Evolutionary conservation across 352 stramenopile genomes (phyloP), one percentile per base, ranked within the genome.

Genomic region (Globisporangium barbulae): DNA sequence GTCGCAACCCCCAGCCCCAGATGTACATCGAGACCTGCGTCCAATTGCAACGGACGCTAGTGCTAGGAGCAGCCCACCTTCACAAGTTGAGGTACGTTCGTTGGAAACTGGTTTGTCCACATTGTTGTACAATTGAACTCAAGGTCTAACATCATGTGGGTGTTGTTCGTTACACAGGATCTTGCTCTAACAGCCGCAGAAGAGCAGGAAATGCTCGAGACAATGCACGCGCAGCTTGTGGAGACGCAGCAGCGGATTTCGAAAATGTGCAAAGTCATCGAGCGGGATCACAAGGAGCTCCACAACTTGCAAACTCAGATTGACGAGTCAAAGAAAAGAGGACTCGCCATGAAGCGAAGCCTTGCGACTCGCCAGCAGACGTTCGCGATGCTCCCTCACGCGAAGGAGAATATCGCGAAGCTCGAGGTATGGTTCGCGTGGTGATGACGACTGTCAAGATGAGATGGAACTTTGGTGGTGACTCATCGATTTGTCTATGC

Each of bases 331-430:
- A 73, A 81, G 64, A 45, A 55, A 1, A 67, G 50, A 0, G 69
- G 72, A 0, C 50, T 71, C 10, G 67, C 69, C 21, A 45, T 91
- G n/a, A 74, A 88, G 52, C 77, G 80, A 48, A 64, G 82, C 30
- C 57, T 91, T 2, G 69, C 69, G 21, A 77, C 64, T 25, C 72
- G 86, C 39, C 79, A 81, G 17, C 73, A 93, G 54, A 52, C 90
- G 13, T 59, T 94, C 19, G 63, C 67, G 6, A 82, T 94, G 63
- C 65, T 96, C 8, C 79, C 85, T 7, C 71, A 91, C 9, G 85
- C 85, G 0, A 59, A 79, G 44, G 73, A 71, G 25, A 91, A 94
- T 42, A 87, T 94, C 42, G 67, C 55, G 5, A 93, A 88, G 47
- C 65, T 96, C 0, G 70, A 95, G 60, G 73, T 83, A 21, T 28